Evolutionary conservation across 768 basidiomycete species (phyloP).

Genomic region (Leccinum uliginosum): DNA sequence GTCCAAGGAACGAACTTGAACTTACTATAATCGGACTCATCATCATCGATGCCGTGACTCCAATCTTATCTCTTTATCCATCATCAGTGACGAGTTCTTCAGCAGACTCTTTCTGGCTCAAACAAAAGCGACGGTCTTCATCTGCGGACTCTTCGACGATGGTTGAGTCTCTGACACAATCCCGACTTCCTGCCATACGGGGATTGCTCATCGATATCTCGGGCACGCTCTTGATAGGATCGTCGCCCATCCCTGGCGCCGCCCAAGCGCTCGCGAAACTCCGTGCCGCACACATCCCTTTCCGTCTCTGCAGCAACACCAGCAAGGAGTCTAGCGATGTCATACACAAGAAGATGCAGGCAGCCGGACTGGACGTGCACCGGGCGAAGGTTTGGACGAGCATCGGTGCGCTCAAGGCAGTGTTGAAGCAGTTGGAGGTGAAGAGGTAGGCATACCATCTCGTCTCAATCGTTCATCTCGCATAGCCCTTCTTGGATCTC

Average conservation of each 20-base stretch:
- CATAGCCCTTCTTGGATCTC: neutral
- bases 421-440: slow-evolving; percentile 39
- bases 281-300: slow-evolving; percentile 33
- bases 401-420: slow-evolving; percentile 50
- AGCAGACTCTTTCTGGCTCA: too few species aligned
- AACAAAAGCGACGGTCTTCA: too few species aligned
- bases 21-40: too few species aligned
- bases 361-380: slow-evolving; percentile 47
- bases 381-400: slow-evolving; percentile 58
- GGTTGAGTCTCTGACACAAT: neutral
- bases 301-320: slow-evolving; percentile 64
- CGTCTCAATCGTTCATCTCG: neutral
- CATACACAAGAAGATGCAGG: slow-evolving; percentile 39
- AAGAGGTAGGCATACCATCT: slow-evolving; percentile 33
- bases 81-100: too few species aligned
- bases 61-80: too few species aligned
- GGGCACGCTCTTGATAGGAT: slow-evolving; percentile 59
- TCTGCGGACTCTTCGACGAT: neutral
- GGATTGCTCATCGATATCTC: slow-evolving; percentile 64
- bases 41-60: too few species aligned
- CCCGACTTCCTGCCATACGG: slow-evolving; percentile 27
- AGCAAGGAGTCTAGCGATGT: slow-evolving; percentile 55
- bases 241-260: slow-evolving; percentile 45
- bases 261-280: slow-evolving; percentile 27
- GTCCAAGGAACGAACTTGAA: too few species aligned